Conservation (phyloP, 2,329 filamentous ascomycete species). For the Cyphellophora attinorum region DNA sequence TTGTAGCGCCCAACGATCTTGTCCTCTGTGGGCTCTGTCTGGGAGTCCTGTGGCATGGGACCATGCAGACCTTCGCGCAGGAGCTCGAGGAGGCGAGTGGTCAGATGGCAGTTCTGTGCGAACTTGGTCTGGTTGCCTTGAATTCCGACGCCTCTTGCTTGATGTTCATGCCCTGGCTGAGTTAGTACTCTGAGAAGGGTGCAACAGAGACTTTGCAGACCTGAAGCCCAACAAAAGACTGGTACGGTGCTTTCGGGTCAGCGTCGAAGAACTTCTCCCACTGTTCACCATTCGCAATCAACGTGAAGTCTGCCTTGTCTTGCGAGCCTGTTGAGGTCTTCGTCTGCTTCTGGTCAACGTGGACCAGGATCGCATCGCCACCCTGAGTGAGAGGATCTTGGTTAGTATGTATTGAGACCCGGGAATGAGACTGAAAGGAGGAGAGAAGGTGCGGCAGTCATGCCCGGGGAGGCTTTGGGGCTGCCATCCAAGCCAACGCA, state of each 20-base stretch:
- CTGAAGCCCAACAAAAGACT: constrained; percentile 15
- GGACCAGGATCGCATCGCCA: constrained; percentile 14
- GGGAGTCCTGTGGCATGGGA: constrained; percentile 30
- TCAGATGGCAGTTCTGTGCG: constrained; percentile 38
- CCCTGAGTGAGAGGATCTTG: no score
- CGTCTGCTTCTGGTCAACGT: constrained; percentile 8
- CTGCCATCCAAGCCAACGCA: no score
- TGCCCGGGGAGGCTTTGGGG: no score
- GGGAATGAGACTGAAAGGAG: no score
- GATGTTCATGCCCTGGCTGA: constrained; percentile 33
- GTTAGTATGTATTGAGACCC: no score
- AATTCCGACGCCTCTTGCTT: constrained; percentile 39
- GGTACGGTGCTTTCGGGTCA: constrained; percentile 14
- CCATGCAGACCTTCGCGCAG: constrained; percentile 39
- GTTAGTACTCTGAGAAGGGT: no score
- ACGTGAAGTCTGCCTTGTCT: constrained; percentile 12
- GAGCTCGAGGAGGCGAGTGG: constrained; percentile 36
- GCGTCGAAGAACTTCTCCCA: constrained; percentile 17
- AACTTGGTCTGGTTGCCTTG: constrained; percentile 37
- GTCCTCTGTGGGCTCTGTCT: constrained; percentile 30
- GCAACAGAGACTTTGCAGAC: constrained; percentile 1
- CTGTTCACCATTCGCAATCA: constrained; percentile 12
- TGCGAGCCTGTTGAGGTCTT: constrained; percentile 9
- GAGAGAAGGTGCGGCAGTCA: no score
- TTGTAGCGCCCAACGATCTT: constrained; percentile 38